A percentile compares a stretch with the other conserved stretches of the same genome.
phyloP scores from a whole-genome alignment of 331 rosid genomes.

The Quercus lobata region DNA sequence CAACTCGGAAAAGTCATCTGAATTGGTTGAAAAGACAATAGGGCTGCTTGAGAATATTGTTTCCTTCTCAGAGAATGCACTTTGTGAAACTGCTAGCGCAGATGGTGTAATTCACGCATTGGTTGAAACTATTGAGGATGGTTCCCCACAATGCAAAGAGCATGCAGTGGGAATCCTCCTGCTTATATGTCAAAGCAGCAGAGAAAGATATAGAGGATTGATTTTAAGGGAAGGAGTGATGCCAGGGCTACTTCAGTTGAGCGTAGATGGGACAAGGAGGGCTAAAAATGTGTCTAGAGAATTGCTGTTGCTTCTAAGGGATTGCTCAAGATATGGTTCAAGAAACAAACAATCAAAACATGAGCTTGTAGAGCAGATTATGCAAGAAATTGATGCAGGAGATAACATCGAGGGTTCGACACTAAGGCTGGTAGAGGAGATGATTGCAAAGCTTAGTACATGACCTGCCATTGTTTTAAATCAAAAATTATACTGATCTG shows the following conservation, averaged over 20 bases:
- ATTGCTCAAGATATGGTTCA: constrained; percentile 38
- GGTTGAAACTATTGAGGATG: constrained; percentile 78
- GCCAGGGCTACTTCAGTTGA: constrained; percentile 83
- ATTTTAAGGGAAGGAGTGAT: constrained; percentile 74
- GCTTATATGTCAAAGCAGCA: constrained; percentile 59
- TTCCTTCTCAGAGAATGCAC: constrained; percentile 45
- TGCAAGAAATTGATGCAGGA: constrained; percentile 75
- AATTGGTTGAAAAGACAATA: constrained; percentile 48
- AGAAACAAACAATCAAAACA: constrained; percentile 32
- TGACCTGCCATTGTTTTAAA: constrained; percentile 1
- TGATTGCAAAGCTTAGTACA: constrained; percentile 67
- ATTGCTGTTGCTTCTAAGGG: constrained; percentile 62
- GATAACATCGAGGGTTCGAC: constrained; percentile 45
- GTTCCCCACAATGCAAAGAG: constrained; percentile 52
- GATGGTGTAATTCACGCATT: constrained; percentile 40
- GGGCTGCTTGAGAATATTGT: constrained; percentile 62
- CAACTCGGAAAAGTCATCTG: constrained; percentile 41
- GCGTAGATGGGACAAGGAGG: constrained; percentile 63
- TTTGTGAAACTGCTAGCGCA: constrained; percentile 38
- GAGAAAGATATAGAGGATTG: constrained; percentile 70
- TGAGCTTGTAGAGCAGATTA: constrained; percentile 43
- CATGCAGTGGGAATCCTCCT: constrained; percentile 62
- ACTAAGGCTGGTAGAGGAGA: constrained; percentile 65
- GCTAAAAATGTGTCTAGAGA: constrained; percentile 48
- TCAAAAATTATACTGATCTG: neutral